These are phyloP conservation scores for Pascua sp. DNA, from an alignment of 1,284 basidiomycete species.

Conservation along the genomic window DNA sequence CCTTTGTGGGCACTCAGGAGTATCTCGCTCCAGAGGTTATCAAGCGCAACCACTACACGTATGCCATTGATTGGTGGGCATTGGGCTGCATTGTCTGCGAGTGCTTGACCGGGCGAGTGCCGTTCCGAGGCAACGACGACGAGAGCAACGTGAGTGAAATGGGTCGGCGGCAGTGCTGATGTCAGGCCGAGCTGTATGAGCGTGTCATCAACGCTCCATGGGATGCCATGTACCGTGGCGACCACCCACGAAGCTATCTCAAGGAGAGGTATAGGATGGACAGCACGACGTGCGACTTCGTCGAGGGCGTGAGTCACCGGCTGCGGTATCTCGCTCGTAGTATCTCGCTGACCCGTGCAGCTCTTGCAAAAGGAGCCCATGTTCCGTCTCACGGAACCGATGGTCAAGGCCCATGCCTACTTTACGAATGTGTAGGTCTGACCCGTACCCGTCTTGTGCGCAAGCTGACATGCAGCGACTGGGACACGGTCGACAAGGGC, in stretches of 20 bases:
- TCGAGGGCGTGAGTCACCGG: slow-evolving; percentile 62
- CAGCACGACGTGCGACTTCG: slow-evolving; percentile 88
- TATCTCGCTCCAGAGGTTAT: slow-evolving; percentile 91
- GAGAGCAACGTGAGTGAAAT: slow-evolving; percentile 15
- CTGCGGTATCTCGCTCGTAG: slow-evolving; percentile 12
- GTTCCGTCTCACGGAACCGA: slow-evolving; percentile 77
- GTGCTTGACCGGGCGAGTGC: slow-evolving; percentile 58
- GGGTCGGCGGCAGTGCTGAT: not conserved
- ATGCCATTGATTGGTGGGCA: slow-evolving; percentile 97
- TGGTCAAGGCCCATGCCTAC: slow-evolving; percentile 87
- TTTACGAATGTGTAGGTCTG: slow-evolving; percentile 84
- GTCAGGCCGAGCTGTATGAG: slow-evolving; percentile 17
- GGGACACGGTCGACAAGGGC: slow-evolving; percentile 32
- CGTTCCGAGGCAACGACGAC: slow-evolving; percentile 19
- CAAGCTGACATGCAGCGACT: slow-evolving; percentile 23
- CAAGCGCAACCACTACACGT: slow-evolving; percentile 82
- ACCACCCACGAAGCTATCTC: slow-evolving; percentile 11
- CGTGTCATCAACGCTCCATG: slow-evolving; percentile 33
- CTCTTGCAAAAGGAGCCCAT: slow-evolving; percentile 87
- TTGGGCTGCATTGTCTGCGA: slow-evolving; percentile 96
- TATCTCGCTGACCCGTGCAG: slow-evolving; percentile 50
- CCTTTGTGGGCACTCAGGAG: slow-evolving; percentile 67
- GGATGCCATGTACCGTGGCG: slow-evolving; percentile 33
- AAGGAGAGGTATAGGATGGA: slow-evolving; percentile 60
- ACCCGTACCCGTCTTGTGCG: not conserved